Conservation (phyloP, 2,329 filamentous ascomycete genomes). For the Sordariomycetes sp. region DNA sequence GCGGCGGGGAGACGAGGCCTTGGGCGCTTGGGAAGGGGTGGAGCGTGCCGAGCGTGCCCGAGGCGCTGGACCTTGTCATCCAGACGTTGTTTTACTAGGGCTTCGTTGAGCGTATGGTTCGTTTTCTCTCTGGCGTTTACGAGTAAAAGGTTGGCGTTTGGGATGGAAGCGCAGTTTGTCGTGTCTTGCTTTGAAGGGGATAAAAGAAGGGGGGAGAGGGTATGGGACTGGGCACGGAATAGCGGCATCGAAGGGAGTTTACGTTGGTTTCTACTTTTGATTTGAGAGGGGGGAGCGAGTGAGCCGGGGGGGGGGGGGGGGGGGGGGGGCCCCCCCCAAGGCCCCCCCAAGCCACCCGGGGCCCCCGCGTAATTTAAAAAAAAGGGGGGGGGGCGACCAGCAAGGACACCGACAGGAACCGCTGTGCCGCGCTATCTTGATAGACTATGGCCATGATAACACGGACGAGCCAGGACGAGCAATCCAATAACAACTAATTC, state of each 20-base stretch:
- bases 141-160: neutral
- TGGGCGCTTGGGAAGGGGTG: constrained; percentile 17
- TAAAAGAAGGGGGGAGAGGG: neutral
- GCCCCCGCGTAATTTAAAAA: too few relatives aligned
- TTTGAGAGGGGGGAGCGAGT: too few relatives aligned
- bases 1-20: constrained; percentile 10
- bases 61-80: constrained; percentile 31
- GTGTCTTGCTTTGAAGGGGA: neutral
- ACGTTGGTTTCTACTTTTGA: too few relatives aligned
- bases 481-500: neutral
- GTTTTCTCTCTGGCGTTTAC: constrained; percentile 2
- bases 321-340: too few relatives aligned
- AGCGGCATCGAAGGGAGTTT: too few relatives aligned
- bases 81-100: constrained; percentile 26
- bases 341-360: too few relatives aligned
- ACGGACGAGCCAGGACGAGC: neutral
- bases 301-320: too few relatives aligned
- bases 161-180: neutral
- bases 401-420: neutral
- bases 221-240: too few relatives aligned
- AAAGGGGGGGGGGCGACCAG: neutral
- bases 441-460: neutral
- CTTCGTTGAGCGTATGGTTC: neutral
- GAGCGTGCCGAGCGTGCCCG: constrained; percentile 21
- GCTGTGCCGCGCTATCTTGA: neutral